Percentiles rank a stretch among this genome's conserved stretches.
phyloP scores from a whole-genome alignment of 192 early-diverging fungal species.

The Coemansia reversa region DNA sequence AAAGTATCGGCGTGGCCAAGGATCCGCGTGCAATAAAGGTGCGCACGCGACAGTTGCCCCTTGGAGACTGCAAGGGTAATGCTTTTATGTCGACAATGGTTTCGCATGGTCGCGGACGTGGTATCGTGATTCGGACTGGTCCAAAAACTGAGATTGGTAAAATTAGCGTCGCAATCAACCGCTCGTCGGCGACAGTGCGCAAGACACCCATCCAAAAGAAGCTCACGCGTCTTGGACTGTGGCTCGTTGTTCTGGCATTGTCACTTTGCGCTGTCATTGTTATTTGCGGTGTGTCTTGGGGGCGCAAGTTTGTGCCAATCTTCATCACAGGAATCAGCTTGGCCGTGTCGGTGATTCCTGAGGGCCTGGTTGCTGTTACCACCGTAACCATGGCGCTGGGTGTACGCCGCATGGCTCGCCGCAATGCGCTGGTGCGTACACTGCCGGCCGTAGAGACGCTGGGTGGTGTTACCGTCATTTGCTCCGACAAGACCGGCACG shows the following conservation, averaged over 20 bases:
- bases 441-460: constrained; percentile 93
- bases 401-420: constrained; percentile 88
- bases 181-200: constrained; percentile 52
- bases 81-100: constrained; percentile 97
- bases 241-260: constrained; percentile 81
- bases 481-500: constrained; percentile 96
- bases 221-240: constrained; percentile 76
- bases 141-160: constrained; percentile 89
- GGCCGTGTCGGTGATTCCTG: constrained; percentile 96
- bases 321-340: constrained; percentile 84
- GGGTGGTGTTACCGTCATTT: constrained; percentile 94
- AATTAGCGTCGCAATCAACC: constrained; percentile 84
- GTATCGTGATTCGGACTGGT: constrained; percentile 90
- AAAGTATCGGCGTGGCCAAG: constrained; percentile 68
- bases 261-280: constrained; percentile 81
- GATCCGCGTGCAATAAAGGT: constrained; percentile 55
- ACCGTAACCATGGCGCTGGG: constrained; percentile 97
- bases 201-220: constrained; percentile 72
- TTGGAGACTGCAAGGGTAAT: constrained; percentile 94
- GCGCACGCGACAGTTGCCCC: constrained; percentile 56
- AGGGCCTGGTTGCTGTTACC: constrained; percentile 96
- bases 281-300: constrained; percentile 75
- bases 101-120: constrained; percentile 85
- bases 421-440: constrained; percentile 88
- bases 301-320: constrained; percentile 66